phyloP scores from a whole-genome alignment of 495 filamentous ascomycete genomes.

The Penicillium paxilli region DNA sequence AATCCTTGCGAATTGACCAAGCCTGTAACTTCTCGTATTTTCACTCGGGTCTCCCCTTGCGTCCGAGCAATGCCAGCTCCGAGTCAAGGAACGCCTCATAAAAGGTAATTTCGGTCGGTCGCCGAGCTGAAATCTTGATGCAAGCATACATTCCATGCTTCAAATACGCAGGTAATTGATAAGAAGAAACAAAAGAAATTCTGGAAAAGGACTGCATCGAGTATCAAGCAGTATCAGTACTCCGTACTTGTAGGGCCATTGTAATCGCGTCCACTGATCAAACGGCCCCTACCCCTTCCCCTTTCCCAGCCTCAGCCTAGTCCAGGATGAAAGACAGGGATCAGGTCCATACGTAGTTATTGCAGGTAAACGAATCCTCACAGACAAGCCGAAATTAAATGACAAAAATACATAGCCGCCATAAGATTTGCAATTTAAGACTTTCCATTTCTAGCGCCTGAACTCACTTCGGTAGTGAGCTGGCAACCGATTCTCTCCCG shows the following conservation, averaged over 20 bases:
- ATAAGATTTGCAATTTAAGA: background rate
- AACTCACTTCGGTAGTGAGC: background rate
- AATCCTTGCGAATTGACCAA: slow-evolving; percentile 1
- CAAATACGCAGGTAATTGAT: background rate
- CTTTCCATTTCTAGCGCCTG: background rate
- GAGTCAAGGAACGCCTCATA: slow-evolving; percentile 15
- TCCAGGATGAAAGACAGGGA: background rate
- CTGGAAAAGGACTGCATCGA: background rate
- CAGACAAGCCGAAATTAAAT: background rate
- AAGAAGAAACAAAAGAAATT: background rate
- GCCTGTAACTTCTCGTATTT: background rate
- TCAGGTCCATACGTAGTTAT: background rate
- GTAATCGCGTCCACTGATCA: no score
- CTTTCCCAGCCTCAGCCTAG: background rate
- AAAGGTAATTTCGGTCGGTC: background rate
- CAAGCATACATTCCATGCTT: slow-evolving; percentile 9
- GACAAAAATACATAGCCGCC: background rate
- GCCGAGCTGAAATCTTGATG: background rate
- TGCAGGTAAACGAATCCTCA: background rate
- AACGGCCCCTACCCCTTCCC: no score
- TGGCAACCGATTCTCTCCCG: background rate
- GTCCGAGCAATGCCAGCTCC: slow-evolving; percentile 25
- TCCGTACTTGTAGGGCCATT: background rate
- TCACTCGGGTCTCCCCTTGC: slow-evolving; percentile 23
- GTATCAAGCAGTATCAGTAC: background rate